phyloP scores from a whole-genome alignment of 208 protist species.

The Leishmania arabica region DNA sequence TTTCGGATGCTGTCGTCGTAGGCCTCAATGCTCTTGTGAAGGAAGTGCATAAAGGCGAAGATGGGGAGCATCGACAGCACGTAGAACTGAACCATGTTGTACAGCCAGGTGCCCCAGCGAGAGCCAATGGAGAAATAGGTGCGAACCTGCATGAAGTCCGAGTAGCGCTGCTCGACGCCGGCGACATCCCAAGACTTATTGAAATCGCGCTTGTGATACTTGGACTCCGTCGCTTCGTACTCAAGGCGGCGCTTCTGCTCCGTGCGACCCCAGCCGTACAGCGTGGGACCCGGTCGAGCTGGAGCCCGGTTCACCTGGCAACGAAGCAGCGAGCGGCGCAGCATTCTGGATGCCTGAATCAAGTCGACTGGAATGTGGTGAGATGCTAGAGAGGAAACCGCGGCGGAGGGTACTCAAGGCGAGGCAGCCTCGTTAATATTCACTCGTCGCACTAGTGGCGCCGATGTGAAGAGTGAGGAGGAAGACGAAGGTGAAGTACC shows the following conservation, averaged over 20 bases:
- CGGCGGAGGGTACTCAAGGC: background rate
- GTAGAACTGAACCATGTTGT: slow-evolving; percentile 90
- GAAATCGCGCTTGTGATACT: slow-evolving; percentile 93
- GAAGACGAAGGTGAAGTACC: background rate
- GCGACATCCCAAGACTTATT: slow-evolving; percentile 92
- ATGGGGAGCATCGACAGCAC: slow-evolving; percentile 84
- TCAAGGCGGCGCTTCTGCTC: slow-evolving; percentile 91
- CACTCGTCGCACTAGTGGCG: background rate
- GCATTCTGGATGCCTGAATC: slow-evolving; percentile 43
- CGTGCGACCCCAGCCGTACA: slow-evolving; percentile 90
- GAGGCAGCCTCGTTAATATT: background rate
- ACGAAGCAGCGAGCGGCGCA: slow-evolving; percentile 68
- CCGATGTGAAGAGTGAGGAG: background rate
- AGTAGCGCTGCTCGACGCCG: slow-evolving; percentile 88
- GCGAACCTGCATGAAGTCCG: slow-evolving; percentile 90
- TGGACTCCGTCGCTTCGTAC: slow-evolving; percentile 90
- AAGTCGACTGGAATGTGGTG: background rate
- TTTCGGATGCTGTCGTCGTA: slow-evolving; percentile 88
- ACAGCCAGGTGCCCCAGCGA: slow-evolving; percentile 90
- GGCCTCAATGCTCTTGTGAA: slow-evolving; percentile 80
- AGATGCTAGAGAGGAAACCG: slow-evolving; percentile 8
- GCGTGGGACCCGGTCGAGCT: slow-evolving; percentile 82
- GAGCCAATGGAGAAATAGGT: slow-evolving; percentile 90
- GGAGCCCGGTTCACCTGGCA: slow-evolving; percentile 82
- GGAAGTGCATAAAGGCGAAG: slow-evolving; percentile 78